phyloP scores from a whole-genome alignment of 495 filamentous ascomycete genomes.

The Cudoniella acicularis region DNA sequence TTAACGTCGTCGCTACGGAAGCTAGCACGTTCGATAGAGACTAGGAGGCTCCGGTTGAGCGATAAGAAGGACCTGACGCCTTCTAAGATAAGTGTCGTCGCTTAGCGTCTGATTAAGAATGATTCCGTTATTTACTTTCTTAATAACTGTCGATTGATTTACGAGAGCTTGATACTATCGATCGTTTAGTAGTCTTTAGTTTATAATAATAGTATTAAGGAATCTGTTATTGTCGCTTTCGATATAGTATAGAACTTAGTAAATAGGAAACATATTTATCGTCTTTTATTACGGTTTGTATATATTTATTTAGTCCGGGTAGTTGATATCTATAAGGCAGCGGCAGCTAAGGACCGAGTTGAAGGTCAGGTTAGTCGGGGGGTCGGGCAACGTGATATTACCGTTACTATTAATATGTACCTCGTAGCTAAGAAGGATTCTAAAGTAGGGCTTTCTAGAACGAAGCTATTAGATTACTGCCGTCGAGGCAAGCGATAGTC shows the following conservation, averaged over 20 bases:
- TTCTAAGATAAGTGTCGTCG: no score
- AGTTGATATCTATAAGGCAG: constrained; percentile 10
- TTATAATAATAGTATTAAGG: no score
- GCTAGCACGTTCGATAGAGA: no score
- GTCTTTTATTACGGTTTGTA: constrained; percentile 12
- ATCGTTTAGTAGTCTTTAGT: no score
- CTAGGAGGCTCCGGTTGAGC: no score
- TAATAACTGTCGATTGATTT: no score
- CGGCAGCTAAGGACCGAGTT: constrained; percentile 5
- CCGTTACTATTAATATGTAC: constrained; percentile 10
- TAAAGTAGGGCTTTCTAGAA: constrained; percentile 4
- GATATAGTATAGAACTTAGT: constrained; percentile 10
- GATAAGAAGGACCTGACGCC: no score
- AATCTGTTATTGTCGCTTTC: constrained; percentile 7
- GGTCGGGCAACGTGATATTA: constrained; percentile 3
- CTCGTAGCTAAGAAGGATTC: constrained; percentile 8
- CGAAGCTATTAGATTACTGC: constrained; percentile 11
- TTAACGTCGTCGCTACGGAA: no score
- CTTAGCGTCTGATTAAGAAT: no score
- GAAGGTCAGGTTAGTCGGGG: constrained; percentile 4
- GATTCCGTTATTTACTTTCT: no score
- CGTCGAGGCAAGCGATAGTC: constrained; percentile 5
- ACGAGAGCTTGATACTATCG: no score
- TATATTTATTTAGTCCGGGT: constrained; percentile 10
- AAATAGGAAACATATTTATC: constrained; percentile 3